Evolutionary conservation across 805 yeast species (phyloP).

Genomic region (Starmerella davenportii): DNA sequence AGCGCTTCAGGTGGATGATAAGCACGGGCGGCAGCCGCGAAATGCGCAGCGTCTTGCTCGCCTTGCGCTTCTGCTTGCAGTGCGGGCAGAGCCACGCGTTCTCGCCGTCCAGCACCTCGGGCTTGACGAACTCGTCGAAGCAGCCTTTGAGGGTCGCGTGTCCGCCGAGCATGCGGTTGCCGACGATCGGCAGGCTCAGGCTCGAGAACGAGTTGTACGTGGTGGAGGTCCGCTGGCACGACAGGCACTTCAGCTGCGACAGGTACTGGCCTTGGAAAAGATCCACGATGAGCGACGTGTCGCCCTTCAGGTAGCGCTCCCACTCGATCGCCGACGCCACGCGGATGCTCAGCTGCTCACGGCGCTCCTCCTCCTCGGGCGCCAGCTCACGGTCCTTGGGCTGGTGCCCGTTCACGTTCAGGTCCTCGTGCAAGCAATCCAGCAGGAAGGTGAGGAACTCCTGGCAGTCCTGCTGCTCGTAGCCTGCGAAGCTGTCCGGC

Average conservation of each 20-base stretch:
- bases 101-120: constrained; percentile 56
- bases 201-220: constrained; percentile 72
- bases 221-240: constrained; percentile 61
- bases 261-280: constrained; percentile 77
- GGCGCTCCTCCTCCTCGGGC: constrained; percentile 48
- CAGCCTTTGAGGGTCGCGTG: constrained; percentile 38
- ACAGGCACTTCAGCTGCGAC: constrained; percentile 56
- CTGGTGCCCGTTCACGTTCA: constrained; percentile 45
- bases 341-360: constrained; percentile 60
- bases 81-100: constrained; percentile 72
- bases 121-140: constrained; percentile 55
- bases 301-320: constrained; percentile 68
- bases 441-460: constrained; percentile 61
- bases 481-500: constrained; percentile 44
- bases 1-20: constrained; percentile 73
- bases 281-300: constrained; percentile 64
- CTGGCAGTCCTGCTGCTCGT: constrained; percentile 70
- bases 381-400: constrained; percentile 41
- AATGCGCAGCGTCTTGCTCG: constrained; percentile 52
- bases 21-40: constrained; percentile 63
- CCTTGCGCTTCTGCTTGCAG: constrained; percentile 44
- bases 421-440: constrained; percentile 68
- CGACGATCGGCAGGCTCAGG: constrained; percentile 50
- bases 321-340: constrained; percentile 79
- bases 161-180: constrained; percentile 17